Percentiles rank a stretch among this genome's conserved stretches.
Conservation (phyloP, 2,329 filamentous ascomycete genomes). For the Didymella keratinophila region DNA sequence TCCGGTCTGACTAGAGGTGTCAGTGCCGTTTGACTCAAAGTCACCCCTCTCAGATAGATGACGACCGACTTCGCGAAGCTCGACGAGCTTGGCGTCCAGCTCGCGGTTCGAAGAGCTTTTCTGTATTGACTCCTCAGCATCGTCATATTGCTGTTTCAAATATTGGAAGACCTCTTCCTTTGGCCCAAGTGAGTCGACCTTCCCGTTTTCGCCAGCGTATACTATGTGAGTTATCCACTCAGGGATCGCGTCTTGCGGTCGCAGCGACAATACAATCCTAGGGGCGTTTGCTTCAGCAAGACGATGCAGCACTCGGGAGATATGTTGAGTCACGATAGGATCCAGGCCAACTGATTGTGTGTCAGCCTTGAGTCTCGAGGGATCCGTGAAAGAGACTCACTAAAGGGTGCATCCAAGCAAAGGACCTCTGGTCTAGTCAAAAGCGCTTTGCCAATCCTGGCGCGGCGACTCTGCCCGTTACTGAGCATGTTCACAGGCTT, state of each 20-base stretch:
- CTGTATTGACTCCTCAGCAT: slow-evolving; percentile 44
- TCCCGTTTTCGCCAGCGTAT: slow-evolving; percentile 72
- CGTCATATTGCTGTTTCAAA: slow-evolving; percentile 38
- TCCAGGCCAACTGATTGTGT: slow-evolving; percentile 77
- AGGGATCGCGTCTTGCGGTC: slow-evolving; percentile 86
- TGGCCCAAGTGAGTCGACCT: slow-evolving; percentile 70
- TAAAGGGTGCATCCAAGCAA: slow-evolving; percentile 87
- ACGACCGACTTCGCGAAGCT: slow-evolving; percentile 39
- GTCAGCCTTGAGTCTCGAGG: slow-evolving; percentile 1
- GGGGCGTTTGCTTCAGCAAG: slow-evolving; percentile 73
- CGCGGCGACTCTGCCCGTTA: slow-evolving; percentile 88
- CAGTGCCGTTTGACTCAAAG: slow-evolving; percentile 30
- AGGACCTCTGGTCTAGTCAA: slow-evolving; percentile 80
- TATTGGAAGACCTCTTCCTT: slow-evolving; percentile 68
- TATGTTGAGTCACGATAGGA: slow-evolving; percentile 75
- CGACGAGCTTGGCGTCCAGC: slow-evolving; percentile 31
- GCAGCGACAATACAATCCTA: slow-evolving; percentile 76
- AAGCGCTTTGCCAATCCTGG: slow-evolving; percentile 86
- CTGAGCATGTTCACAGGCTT: slow-evolving; percentile 90
- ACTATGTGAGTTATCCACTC: slow-evolving; percentile 89
- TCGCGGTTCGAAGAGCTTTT: slow-evolving; percentile 8
- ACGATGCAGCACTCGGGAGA: slow-evolving; percentile 74
- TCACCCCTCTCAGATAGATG: slow-evolving; percentile 40
- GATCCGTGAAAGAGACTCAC: slow-evolving; percentile 47
- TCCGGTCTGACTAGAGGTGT: slow-evolving; percentile 2